Conservation (phyloP, 2,329 filamentous ascomycete genomes). For the Rasamsonia emersonii region DNA sequence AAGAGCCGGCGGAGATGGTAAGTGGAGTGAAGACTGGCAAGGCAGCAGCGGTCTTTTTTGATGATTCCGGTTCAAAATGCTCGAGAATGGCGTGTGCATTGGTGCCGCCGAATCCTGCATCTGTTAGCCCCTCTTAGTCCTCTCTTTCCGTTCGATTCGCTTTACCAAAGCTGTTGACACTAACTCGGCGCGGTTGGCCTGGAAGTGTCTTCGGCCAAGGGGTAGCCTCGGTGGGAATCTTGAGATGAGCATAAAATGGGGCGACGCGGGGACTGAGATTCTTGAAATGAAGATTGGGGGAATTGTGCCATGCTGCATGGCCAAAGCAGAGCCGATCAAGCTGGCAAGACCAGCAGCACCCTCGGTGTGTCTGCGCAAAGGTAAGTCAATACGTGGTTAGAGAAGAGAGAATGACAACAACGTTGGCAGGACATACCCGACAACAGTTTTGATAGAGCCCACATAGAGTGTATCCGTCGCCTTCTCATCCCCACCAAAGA, state of each 20-base stretch:
- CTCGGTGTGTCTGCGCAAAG: slow-evolving; percentile 27
- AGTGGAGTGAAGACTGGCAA: no score
- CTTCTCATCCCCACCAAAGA: slow-evolving; percentile 6
- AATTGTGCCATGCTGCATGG: slow-evolving; percentile 26
- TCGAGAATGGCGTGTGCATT: slow-evolving; percentile 25
- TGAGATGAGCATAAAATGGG: slow-evolving; percentile 16
- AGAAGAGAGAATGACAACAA: no score
- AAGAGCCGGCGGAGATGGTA: slow-evolving; percentile 7
- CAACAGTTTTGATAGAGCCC: slow-evolving; percentile 22
- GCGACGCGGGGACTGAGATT: slow-evolving; percentile 17
- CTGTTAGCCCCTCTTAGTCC: no score
- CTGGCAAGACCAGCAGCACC: slow-evolving; percentile 17
- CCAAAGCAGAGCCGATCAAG: slow-evolving; percentile 21
- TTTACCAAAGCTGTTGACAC: slow-evolving; percentile 42
- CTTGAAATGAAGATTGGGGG: slow-evolving; percentile 20
- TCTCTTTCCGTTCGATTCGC: no score
- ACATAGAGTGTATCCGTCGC: slow-evolving; percentile 11
- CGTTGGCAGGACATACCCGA: no score
- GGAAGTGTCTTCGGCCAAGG: slow-evolving; percentile 11
- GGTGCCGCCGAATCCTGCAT: slow-evolving; percentile 24
- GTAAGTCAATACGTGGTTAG: no score
- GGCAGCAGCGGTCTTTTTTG: not conserved
- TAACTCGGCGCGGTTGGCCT: slow-evolving; percentile 12
- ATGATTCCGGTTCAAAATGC: slow-evolving; percentile 2
- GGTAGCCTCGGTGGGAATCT: slow-evolving; percentile 12